A percentile compares a stretch with the other conserved stretches of the same genome.
These are phyloP conservation scores for Acanthochlamys bracteata DNA, from an alignment of 106 monocot genomes.

Conservation along the genomic window DNA sequence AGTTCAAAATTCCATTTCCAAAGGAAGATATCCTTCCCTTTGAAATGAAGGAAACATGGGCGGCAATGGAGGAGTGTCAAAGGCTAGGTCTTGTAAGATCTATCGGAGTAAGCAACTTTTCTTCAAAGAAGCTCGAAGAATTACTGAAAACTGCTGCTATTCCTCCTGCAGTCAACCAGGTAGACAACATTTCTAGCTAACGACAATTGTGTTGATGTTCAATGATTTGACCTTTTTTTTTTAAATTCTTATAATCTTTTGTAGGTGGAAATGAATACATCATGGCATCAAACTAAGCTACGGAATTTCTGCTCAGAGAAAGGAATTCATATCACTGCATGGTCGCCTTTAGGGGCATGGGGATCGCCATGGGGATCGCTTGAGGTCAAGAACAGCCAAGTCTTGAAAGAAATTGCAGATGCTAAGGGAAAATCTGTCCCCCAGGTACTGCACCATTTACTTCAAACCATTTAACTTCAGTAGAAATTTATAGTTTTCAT, in stretches of 20 bases:
- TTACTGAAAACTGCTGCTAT: constrained; percentile 3
- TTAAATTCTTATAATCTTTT: background rate
- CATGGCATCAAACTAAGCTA: constrained; percentile 3
- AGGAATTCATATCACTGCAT: background rate
- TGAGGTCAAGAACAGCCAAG: constrained; percentile 4
- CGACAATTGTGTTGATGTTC: background rate
- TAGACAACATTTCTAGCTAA: too few relatives aligned
- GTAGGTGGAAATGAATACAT: constrained; percentile 6
- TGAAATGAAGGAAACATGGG: constrained; percentile 13
- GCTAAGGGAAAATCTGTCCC: constrained; percentile 16
- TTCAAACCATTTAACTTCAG: too few relatives aligned
- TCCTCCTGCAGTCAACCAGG: constrained; percentile 33
- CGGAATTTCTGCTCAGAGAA: constrained; percentile 5
- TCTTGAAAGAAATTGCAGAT: constrained; percentile 14
- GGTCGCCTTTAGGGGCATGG: background rate
- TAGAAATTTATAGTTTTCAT: background rate
- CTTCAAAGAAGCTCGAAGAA: constrained; percentile 14
- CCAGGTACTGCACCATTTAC: constrained; percentile 16
- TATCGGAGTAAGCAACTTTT: constrained; percentile 37
- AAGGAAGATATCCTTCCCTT: constrained; percentile 9
- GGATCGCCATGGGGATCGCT: background rate
- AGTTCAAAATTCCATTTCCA: background rate
- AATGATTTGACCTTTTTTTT: background rate
- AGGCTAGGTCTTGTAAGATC: constrained; percentile 22
- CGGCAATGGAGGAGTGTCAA: constrained; percentile 22